Percentiles rank a stretch among this genome's conserved stretches.
These are phyloP conservation scores for Starmera amethionina DNA, from an alignment of 805 yeast species.

Conservation along the genomic window DNA sequence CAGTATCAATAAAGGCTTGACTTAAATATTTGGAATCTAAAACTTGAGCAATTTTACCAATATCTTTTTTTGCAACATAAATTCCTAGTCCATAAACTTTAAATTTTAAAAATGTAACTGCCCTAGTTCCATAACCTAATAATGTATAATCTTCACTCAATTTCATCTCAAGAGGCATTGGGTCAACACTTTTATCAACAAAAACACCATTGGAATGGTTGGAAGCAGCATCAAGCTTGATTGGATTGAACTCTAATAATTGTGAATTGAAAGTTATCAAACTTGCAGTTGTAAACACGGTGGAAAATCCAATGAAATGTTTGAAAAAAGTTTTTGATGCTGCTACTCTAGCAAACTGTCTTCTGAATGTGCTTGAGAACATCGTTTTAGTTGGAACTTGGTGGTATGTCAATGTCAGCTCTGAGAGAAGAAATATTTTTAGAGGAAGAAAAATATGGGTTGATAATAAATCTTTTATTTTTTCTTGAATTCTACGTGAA, in stretches of 20 bases:
- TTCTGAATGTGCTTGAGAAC: neutral
- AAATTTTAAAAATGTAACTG: slow-evolving; percentile 73
- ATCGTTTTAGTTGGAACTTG: neutral
- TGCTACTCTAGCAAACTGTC: neutral
- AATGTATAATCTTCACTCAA: slow-evolving; percentile 36
- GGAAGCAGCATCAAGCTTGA: neutral
- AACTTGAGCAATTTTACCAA: slow-evolving; percentile 27
- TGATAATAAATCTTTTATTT: too few species aligned
- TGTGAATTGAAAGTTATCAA: neutral
- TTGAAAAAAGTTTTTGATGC: neutral
- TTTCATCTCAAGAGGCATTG: slow-evolving; percentile 20
- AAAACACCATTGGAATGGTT: slow-evolving; percentile 23
- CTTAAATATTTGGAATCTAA: slow-evolving; percentile 34
- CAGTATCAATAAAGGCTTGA: slow-evolving; percentile 24
- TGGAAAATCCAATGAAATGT: neutral
- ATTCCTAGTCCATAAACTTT: slow-evolving; percentile 85
- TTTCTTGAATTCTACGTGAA: too few species aligned
- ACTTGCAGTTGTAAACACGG: neutral
- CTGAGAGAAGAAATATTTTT: too few species aligned
- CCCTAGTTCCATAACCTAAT: slow-evolving; percentile 73
- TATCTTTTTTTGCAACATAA: slow-evolving; percentile 59
- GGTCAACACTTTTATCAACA: slow-evolving; percentile 41
- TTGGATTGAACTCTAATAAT: neutral
- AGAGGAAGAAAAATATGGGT: too few species aligned
- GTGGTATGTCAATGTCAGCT: too few species aligned